Percentiles rank a stretch among this genome's conserved stretches.
Conservation (phyloP, 305 asterid genomes). For the Plantago coronopus region DNA sequence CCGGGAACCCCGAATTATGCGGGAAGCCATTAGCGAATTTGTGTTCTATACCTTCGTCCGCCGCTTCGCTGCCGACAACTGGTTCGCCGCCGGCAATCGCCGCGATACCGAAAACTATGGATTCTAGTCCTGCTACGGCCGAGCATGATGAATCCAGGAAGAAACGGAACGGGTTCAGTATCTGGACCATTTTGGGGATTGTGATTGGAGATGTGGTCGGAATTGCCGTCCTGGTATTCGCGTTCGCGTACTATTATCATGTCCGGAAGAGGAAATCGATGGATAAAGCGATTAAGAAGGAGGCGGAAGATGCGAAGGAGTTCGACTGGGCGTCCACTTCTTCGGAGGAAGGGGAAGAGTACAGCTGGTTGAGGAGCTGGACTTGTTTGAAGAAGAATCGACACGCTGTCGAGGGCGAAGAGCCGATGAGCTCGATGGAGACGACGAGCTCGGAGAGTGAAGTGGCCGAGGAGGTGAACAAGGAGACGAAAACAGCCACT, state of each 20-base stretch:
- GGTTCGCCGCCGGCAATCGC: slow-evolving; percentile 89
- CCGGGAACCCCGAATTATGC: slow-evolving; percentile 70
- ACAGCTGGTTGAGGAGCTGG: slow-evolving; percentile 67
- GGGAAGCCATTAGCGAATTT: slow-evolving; percentile 50
- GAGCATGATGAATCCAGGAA: slow-evolving; percentile 25
- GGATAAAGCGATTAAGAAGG: slow-evolving; percentile 27
- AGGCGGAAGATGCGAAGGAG: slow-evolving; percentile 44
- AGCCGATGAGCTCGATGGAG: slow-evolving; percentile 39
- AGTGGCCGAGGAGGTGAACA: slow-evolving; percentile 17
- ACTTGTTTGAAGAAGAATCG: slow-evolving; percentile 53
- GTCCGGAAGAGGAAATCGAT: slow-evolving; percentile 39
- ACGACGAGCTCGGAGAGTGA: slow-evolving; percentile 33
- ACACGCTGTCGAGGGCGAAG: slow-evolving; percentile 24
- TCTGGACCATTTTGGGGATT: slow-evolving; percentile 56
- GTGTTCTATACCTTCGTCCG: slow-evolving; percentile 65
- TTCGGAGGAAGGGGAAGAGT: slow-evolving; percentile 46
- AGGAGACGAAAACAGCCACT: slow-evolving; percentile 15
- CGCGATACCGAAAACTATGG: slow-evolving; percentile 63
- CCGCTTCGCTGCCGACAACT: slow-evolving; percentile 40
- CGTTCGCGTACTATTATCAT: slow-evolving; percentile 44
- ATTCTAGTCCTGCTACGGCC: slow-evolving; percentile 36
- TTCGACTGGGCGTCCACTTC: slow-evolving; percentile 81
- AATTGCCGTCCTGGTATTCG: slow-evolving; percentile 40
- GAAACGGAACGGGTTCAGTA: slow-evolving; percentile 32
- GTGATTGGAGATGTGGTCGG: slow-evolving; percentile 65